A percentile compares a stretch with the other conserved stretches of the same genome.
phyloP scores from a whole-genome alignment of 2,329 filamentous ascomycete species.

The Colletotrichum falcatum region DNA sequence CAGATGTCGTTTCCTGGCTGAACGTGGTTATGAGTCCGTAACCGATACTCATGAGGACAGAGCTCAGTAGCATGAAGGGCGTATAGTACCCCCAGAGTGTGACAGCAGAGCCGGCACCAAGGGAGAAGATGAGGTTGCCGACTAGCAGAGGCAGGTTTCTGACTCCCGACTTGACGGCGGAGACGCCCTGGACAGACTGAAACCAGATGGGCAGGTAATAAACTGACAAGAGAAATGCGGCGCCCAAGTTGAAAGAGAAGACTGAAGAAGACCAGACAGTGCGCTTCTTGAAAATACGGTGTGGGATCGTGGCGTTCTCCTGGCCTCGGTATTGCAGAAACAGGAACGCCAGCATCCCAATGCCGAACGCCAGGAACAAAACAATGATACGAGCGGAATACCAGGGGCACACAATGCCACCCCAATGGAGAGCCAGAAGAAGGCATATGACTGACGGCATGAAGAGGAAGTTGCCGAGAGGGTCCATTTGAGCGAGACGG shows the following conservation, averaged over 20 bases:
- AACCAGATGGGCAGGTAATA: slow-evolving; percentile 61
- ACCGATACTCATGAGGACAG: slow-evolving; percentile 52
- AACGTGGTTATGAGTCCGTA: slow-evolving; percentile 58
- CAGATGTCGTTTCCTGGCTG: slow-evolving; percentile 47
- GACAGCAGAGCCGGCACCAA: slow-evolving; percentile 51
- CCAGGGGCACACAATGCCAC: slow-evolving; percentile 63
- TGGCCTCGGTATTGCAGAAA: slow-evolving; percentile 53
- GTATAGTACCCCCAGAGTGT: slow-evolving; percentile 58
- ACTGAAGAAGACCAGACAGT: slow-evolving; percentile 52
- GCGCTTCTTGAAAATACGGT: slow-evolving; percentile 55
- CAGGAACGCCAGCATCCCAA: slow-evolving; percentile 52
- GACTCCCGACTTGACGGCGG: slow-evolving; percentile 54
- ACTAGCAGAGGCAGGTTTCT: slow-evolving; percentile 56
- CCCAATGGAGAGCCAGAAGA: slow-evolving; percentile 64
- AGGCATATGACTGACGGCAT: slow-evolving; percentile 57
- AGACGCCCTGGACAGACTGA: slow-evolving; percentile 56
- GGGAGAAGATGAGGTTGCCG: slow-evolving; percentile 50
- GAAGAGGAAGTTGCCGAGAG: slow-evolving; percentile 48
- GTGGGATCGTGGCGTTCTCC: slow-evolving; percentile 58
- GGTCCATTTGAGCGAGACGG: slow-evolving; percentile 40
- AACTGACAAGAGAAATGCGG: slow-evolving; percentile 46
- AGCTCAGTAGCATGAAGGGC: slow-evolving; percentile 55
- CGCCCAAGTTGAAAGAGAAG: slow-evolving; percentile 54
- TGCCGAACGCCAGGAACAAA: slow-evolving; percentile 60
- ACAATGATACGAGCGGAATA: slow-evolving; percentile 60